These are phyloP conservation scores for Beauveria scarabaeidicola DNA, from an alignment of 2,329 filamentous ascomycete genomes.

Conservation along the genomic window DNA sequence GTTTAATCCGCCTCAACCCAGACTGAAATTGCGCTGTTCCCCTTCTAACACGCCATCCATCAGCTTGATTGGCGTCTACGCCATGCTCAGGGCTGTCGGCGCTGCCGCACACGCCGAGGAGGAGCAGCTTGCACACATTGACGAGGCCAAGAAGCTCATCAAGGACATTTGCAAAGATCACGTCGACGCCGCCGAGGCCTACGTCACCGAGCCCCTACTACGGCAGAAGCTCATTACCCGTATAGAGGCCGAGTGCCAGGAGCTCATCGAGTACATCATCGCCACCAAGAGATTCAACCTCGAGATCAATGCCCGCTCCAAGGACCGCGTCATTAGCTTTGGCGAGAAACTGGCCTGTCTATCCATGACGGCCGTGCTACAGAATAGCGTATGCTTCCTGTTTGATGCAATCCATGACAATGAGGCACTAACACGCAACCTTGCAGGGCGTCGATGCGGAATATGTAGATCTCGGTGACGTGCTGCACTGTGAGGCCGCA, in stretches of 20 bases:
- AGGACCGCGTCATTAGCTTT: constrained; percentile 85
- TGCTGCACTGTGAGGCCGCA: constrained; percentile 58
- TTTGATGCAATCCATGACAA: no score
- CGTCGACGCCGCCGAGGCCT: constrained; percentile 57
- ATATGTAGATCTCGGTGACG: constrained; percentile 82
- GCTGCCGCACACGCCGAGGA: constrained; percentile 43
- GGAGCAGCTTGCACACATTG: constrained; percentile 44
- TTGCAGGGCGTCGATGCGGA: constrained; percentile 66
- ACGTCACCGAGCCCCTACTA: constrained; percentile 49
- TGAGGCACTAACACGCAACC: constrained; percentile 18
- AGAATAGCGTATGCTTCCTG: constrained; percentile 50
- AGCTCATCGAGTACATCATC: constrained; percentile 64
- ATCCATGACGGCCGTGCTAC: constrained; percentile 78
- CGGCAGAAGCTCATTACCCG: constrained; percentile 51
- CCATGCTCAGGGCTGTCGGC: constrained; percentile 46
- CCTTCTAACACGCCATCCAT: background rate
- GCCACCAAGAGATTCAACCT: constrained; percentile 58
- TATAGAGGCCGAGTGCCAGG: constrained; percentile 71
- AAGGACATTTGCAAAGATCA: constrained; percentile 78
- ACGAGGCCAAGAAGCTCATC: constrained; percentile 66
- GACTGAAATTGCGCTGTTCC: background rate
- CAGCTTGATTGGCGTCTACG: constrained; percentile 52
- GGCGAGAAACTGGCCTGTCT: constrained; percentile 93
- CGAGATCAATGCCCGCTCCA: constrained; percentile 69
- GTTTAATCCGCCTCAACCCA: constrained; percentile 26